Base-by-base conservation (phyloP, 768 basidiomycete genomes). In the Rhodotorula babjevae region DNA sequence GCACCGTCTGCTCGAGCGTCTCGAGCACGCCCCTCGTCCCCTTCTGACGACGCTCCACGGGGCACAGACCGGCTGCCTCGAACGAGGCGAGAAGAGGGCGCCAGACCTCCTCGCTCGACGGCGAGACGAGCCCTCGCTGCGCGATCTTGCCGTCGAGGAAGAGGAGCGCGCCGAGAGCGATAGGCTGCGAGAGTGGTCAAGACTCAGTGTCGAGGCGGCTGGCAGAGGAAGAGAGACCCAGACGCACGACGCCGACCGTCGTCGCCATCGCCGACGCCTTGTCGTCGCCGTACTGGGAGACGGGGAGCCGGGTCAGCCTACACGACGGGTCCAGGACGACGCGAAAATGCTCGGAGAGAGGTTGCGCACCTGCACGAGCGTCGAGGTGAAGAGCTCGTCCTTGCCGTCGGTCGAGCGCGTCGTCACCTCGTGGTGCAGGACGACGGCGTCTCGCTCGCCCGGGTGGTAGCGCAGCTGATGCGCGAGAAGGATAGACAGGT, bases 341-440 rank as follows among this genome's bases (percentile, higher is more conserved):
- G 36, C 36, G 36, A 36, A 21, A 1, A 49, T n/a, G n/a, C n/a
- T n/a, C n/a, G n/a, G n/a, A n/a, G n/a, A 29, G 72, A 50, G 67
- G 64, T 70, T 70, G 21, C 67, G 68, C 36, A 63, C 69, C 60
- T 55, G 81, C 53, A 71, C 77, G 21, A 71, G 50, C 19, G 53
- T 63, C 15, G 50, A 68, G 12, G 69, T 73, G 61, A 73, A 76
- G 11, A 76, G 60, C 59, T 73, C 65, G 36, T 44, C n/a, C 33
- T 67, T 44, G 2, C 65, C 61, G 21, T 49, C 29, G 23, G 40
- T 16, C 16, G 72, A 58, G 42, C 57, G 76, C 1, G 88, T 85
- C 62, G 90, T 85, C 75, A 96, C 84, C 80, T 93, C 89, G 81
- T 97, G 93, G 64, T 88, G 84, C 25, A 96, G 86, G 42, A 95